phyloP scores from a whole-genome alignment of 257 asterid genomes.

The Plantago ovata region DNA sequence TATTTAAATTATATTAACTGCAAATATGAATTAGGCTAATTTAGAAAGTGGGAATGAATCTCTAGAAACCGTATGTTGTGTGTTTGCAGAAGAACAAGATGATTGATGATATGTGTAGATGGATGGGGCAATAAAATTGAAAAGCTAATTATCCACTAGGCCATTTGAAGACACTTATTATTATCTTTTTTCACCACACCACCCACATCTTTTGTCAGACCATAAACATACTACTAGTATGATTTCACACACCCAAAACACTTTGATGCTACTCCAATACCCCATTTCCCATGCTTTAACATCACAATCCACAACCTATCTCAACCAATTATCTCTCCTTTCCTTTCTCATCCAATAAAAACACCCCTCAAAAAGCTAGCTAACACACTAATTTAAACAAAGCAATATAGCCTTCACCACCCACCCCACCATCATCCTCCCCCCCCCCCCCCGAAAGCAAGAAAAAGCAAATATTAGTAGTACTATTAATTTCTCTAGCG shows the following conservation, averaged over 20 bases:
- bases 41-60: too few species aligned
- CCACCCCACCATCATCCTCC: constrained; percentile 29
- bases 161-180: constrained; percentile 20
- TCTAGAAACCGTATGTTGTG: background rate
- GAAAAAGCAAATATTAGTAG: constrained; percentile 16
- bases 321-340: constrained; percentile 25
- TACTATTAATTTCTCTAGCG: constrained; percentile 22
- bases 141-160: constrained; percentile 51
- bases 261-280: background rate
- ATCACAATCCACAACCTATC: constrained; percentile 20
- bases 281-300: constrained; percentile 25
- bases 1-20: too few species aligned
- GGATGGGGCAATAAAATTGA: constrained; percentile 10
- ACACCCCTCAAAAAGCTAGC: constrained; percentile 23
- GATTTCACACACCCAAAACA: constrained; percentile 8
- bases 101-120: background rate
- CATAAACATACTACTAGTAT: constrained; percentile 9
- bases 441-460: constrained; percentile 23
- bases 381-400: constrained; percentile 20
- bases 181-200: constrained; percentile 19
- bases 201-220: constrained; percentile 40
- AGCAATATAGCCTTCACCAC: constrained; percentile 23
- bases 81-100: background rate
- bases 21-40: too few species aligned
- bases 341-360: constrained; percentile 18